A percentile compares a stretch with the other conserved stretches of the same genome.
Conservation (phyloP, 2,329 filamentous ascomycete species). For the Fusarium subtropicale region DNA sequence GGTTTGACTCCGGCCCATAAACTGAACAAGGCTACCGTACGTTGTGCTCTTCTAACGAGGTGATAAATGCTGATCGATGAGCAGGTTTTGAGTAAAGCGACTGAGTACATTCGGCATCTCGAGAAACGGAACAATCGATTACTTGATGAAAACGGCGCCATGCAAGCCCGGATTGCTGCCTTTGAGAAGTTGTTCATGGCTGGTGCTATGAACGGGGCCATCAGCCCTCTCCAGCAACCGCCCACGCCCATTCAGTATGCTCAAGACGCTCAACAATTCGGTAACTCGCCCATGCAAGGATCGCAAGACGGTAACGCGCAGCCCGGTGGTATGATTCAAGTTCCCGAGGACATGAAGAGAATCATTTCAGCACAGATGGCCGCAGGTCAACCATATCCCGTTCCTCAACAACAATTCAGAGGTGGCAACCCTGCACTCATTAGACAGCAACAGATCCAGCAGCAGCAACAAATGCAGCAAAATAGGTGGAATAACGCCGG, state of each 20-base stretch:
- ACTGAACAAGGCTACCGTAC: constrained; percentile 93
- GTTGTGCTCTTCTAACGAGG: constrained; percentile 13
- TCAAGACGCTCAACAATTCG: constrained; percentile 58
- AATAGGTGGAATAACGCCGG: constrained; percentile 65
- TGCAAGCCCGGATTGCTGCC: constrained; percentile 81
- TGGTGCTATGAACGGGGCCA: constrained; percentile 74
- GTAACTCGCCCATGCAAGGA: constrained; percentile 58
- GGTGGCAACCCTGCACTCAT: constrained; percentile 58
- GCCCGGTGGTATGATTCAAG: constrained; percentile 69
- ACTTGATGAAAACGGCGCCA: constrained; percentile 80
- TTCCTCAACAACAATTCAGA: constrained; percentile 61
- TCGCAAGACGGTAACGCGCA: constrained; percentile 57
- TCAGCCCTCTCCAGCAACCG: constrained; percentile 66
- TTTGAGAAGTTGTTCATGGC: constrained; percentile 84
- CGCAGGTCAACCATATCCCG: constrained; percentile 64
- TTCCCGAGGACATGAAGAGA: constrained; percentile 74
- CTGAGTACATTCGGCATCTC: constrained; percentile 93
- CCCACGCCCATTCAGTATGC: constrained; percentile 65
- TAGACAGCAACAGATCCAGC: constrained; percentile 68
- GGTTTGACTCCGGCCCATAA: constrained; percentile 90
- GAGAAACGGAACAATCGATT: constrained; percentile 90
- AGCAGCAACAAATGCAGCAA: constrained; percentile 62
- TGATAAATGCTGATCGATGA: constrained; percentile 13
- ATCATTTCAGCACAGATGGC: constrained; percentile 69
- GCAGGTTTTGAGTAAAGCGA: constrained; percentile 89